These are phyloP conservation scores for Phenoliferia sp. DNA, from an alignment of 1,284 basidiomycete species.

Conservation along the genomic window DNA sequence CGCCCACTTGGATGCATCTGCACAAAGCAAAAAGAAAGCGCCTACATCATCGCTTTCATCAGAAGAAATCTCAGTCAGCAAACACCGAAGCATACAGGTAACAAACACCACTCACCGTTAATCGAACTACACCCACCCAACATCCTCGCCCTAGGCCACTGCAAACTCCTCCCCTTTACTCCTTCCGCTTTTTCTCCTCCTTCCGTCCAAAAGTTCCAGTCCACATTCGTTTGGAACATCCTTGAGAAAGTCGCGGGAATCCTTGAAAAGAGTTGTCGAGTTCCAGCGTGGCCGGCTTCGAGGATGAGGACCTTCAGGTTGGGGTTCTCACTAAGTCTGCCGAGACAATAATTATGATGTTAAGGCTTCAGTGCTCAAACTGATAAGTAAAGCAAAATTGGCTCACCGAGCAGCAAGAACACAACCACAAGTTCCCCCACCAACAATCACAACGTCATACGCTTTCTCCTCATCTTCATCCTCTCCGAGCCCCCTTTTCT, in stretches of 20 bases:
- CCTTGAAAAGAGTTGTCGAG: constrained; percentile 2
- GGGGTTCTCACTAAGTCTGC: constrained; percentile 7
- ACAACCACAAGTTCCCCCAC: constrained; percentile 2
- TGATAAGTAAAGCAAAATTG: too few species aligned
- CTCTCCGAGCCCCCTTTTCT: not conserved
- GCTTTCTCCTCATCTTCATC: not conserved
- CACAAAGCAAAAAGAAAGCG: not conserved
- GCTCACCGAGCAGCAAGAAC: constrained; percentile 3
- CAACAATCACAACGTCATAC: constrained; percentile 3
- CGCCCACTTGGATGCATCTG: not conserved
- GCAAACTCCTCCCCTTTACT: constrained; percentile 32
- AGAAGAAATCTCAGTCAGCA: not conserved
- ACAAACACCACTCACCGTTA: constrained; percentile 35
- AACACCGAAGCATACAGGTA: not conserved
- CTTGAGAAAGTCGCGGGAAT: constrained; percentile 1
- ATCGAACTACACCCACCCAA: constrained; percentile 42
- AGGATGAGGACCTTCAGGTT: constrained; percentile 6
- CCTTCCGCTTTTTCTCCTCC: not conserved
- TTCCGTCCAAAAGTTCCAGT: not conserved
- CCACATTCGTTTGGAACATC: not conserved
- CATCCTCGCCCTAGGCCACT: constrained; percentile 42
- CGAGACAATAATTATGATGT: not conserved
- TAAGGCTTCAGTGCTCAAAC: not conserved
- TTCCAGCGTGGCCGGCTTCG: constrained; percentile 8
- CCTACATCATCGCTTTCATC: not conserved